Evolutionary conservation across 495 filamentous ascomycete genomes (phyloP).

Genomic region (Aspergillus mulundensis): DNA sequence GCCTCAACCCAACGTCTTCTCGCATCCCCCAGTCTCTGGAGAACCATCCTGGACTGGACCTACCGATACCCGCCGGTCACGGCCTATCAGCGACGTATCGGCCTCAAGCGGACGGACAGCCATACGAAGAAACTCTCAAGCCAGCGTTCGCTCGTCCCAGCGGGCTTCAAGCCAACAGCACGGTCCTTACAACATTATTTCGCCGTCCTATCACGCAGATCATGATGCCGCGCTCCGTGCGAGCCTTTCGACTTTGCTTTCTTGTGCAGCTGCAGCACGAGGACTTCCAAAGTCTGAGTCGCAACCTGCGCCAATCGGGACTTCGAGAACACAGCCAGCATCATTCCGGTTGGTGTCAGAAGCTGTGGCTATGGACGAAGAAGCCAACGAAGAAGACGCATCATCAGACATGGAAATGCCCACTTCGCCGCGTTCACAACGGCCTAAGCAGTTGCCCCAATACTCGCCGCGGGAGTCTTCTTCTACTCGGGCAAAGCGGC

Average conservation of each 20-base stretch:
- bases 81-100: conserved; percentile 32
- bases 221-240: conserved; percentile 92
- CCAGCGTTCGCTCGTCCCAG: conserved; percentile 27
- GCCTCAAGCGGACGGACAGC: conserved; percentile 36
- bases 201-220: conserved; percentile 74
- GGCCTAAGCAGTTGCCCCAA: conserved; percentile 20
- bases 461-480: conserved; percentile 12
- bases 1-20: conserved; percentile 86
- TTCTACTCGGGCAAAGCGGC: conserved; percentile 44
- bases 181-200: conserved; percentile 59
- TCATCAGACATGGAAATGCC: conserved; percentile 18
- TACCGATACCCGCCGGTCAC: conserved; percentile 40
- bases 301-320: conserved; percentile 22
- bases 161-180: conserved; percentile 35
- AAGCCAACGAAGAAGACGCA: conserved; percentile 25
- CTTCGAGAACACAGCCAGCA: conserved; percentile 26
- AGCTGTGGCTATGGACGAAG: conserved; percentile 60
- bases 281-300: conserved; percentile 65
- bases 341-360: conserved; percentile 67
- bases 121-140: conserved; percentile 36
- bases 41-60: conserved; percentile 46
- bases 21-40: conserved; percentile 67
- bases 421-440: conserved; percentile 21
- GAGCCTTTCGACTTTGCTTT: conserved; percentile 89
- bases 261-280: conserved; percentile 83